Evolutionary conservation across 2,329 filamentous ascomycete species (phyloP), one percentile per base, ranked within the genome.

Genomic region (Alternaria ventricosa): DNA sequence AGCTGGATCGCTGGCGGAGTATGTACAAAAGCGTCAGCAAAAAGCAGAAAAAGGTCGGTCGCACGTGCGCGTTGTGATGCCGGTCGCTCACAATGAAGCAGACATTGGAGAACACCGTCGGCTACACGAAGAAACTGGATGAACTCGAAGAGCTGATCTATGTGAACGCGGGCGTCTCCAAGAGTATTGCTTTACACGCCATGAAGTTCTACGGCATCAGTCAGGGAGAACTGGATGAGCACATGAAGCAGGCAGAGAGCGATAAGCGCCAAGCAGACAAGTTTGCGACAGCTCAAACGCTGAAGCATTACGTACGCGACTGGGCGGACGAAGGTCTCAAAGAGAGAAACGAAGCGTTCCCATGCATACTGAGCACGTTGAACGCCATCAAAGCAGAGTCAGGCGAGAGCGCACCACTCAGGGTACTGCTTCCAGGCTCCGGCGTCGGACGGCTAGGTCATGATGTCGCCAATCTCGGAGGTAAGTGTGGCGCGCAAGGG

Each of bases 291-390:
- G 81, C 82, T 0, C 87, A 88, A 67, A 81, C 85, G 0, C 69
- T 88, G 56, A 88, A 88, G 70, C 87, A 88, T 66, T 85, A 84
- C 61, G 85, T 88, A 3, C 80, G 87, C 6, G 87, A 89, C 69
- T 88, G 87, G 87, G 82, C 86, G 0, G 76, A 74, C 0, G 81
- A 84, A 13, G 87, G 86, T 1, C 61, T 67, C 0, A 73, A 80
- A 41, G 86, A 88, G 64, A 79, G 86, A 2, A 71, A 82, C 0
- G 78, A 79, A 30, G 74, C 78, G 0, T 82, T 81, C 45, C 73
- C 71, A 1, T 80, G 76, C 57, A 71, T 82, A 4, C 47, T 81
- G 12, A 65, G 65, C 10, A 71, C 71, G 0, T 65, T 82, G 12
- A 43, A 56, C 8, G 27, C 27, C 1, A 44, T 68, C 2, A 61